These are phyloP conservation scores for Backusella parvicylindrica DNA, from an alignment of 192 early-diverging fungal species.

Conservation along the genomic window DNA sequence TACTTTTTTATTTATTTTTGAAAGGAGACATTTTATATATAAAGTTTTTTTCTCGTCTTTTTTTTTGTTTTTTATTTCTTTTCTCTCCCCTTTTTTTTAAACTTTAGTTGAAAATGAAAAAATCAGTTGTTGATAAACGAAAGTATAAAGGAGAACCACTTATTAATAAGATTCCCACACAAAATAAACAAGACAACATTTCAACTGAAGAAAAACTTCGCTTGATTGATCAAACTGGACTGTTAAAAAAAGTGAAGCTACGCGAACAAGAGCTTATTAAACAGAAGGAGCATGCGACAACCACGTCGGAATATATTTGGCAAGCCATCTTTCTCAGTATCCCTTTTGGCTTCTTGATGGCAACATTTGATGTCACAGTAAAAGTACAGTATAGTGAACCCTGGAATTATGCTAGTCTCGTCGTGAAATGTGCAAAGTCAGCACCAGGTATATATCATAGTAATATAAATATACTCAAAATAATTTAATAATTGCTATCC, in stretches of 20 bases:
- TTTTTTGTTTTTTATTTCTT: neutral
- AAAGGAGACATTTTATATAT: neutral
- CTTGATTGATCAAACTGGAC: slow-evolving; percentile 32
- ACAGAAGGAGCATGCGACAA: neutral
- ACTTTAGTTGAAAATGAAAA: slow-evolving; percentile 4
- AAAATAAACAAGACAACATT: neutral
- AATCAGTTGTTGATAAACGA: slow-evolving; percentile 11
- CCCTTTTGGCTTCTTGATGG: slow-evolving; percentile 33
- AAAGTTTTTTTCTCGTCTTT: neutral
- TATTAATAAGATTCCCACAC: slow-evolving; percentile 15
- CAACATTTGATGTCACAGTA: slow-evolving; percentile 36
- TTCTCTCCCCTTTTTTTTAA: neutral
- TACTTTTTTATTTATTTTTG: neutral
- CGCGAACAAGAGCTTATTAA: slow-evolving; percentile 7
- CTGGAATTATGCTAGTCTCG: slow-evolving; percentile 19
- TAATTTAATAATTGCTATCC: no score
- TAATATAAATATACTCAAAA: no score
- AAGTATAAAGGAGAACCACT: slow-evolving; percentile 16
- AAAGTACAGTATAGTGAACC: slow-evolving; percentile 34
- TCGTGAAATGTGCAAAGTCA: slow-evolving; percentile 8
- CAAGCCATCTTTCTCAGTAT: slow-evolving; percentile 34
- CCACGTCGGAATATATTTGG: slow-evolving; percentile 23
- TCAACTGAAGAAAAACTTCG: slow-evolving; percentile 25
- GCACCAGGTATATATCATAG: slow-evolving; percentile 28
- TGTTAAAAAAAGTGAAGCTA: slow-evolving; percentile 28